These are phyloP conservation scores for Atalantia buxifolia DNA, from an alignment of 345 rosid species.

Conservation along the genomic window DNA sequence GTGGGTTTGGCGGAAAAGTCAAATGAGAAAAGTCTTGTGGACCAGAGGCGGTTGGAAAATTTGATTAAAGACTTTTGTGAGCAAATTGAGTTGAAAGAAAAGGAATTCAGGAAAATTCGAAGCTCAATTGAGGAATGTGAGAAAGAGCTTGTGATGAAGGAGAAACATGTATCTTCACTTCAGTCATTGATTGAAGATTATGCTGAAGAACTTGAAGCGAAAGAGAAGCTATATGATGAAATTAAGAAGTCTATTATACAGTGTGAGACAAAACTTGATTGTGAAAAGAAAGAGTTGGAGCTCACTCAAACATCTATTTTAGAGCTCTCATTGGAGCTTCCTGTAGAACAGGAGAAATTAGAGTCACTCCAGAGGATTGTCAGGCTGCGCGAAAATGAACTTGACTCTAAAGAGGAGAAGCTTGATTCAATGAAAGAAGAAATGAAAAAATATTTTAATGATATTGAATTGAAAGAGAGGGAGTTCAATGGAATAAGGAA, in stretches of 20 bases:
- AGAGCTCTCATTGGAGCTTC: conserved; percentile 17
- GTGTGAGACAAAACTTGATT: conserved; percentile 2
- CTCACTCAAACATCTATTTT: conserved; percentile 9
- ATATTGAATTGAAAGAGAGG: conserved; percentile 23
- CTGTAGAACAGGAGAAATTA: conserved; percentile 15
- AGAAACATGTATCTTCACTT: conserved; percentile 5
- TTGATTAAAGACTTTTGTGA: background rate
- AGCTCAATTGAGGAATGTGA: background rate
- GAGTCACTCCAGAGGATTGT: background rate
- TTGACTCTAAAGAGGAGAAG: conserved; percentile 19
- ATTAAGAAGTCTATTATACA: conserved; percentile 7
- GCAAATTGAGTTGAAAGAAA: conserved; percentile 13
- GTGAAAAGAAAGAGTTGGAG: background rate
- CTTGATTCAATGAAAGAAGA: conserved; percentile 13
- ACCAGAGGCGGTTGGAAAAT: background rate
- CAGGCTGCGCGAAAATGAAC: background rate
- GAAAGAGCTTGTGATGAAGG: conserved; percentile 4
- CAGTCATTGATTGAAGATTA: conserved; percentile 6
- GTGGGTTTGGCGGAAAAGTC: background rate
- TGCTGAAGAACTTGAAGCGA: conserved; percentile 5
- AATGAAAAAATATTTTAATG: background rate
- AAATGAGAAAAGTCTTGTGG: background rate
- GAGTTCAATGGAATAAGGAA: conserved; percentile 16
- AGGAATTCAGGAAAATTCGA: background rate
- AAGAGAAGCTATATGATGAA: conserved; percentile 8